phyloP scores from a whole-genome alignment of 306 rosid species.

The cucumber (Cucumis sativus) region Cucumber_9930_V3 NC_026656.2:18930501-18931000 shows the following conservation, averaged over 20 bases:
- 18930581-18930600: no score
- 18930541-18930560: no score
- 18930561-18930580: no score
- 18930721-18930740: background rate
- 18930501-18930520: no score
- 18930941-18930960: slow-evolving; percentile 6
- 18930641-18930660: no score
- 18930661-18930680: no score
- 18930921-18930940: slow-evolving; percentile 5
- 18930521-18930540: no score
- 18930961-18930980: slow-evolving; percentile 7
- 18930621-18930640: no score
- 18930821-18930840: background rate
- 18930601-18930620: no score
- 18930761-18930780: background rate
- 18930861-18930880: background rate
- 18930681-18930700: no score
- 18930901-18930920: background rate
- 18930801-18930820: background rate
- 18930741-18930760: background rate
- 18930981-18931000: slow-evolving; percentile 12
- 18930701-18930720: no score
- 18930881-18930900: slow-evolving; percentile 1
- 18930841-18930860: slow-evolving; percentile 5
- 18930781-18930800: background rate